Conservation (phyloP, 129 eudicot genomes). For the Arctium lappa region DNA sequence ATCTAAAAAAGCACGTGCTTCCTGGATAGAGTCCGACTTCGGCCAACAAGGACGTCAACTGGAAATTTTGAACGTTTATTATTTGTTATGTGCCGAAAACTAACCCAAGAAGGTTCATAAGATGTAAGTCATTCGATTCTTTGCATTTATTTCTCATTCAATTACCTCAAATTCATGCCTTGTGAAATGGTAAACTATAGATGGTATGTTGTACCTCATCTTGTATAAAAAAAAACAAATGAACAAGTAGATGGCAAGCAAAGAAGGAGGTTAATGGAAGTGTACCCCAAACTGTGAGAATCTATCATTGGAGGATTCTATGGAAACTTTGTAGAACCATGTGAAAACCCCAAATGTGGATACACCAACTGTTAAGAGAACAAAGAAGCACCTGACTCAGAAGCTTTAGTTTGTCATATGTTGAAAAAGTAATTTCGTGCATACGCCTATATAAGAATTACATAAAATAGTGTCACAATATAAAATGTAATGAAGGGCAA, state of each 20-base stretch:
- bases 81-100: background rate
- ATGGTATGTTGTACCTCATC: no score
- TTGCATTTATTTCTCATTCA: no score
- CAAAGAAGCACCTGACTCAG: conserved; percentile 77
- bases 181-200: no score
- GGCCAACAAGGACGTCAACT: conserved; percentile 89
- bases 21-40: conserved; percentile 93
- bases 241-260: no score
- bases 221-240: no score
- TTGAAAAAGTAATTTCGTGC: conserved; percentile 96
- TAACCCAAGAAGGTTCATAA: background rate
- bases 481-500: background rate
- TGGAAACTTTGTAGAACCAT: background rate
- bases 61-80: conserved; percentile 27
- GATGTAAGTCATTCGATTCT: background rate
- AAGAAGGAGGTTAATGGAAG: no score
- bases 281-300: background rate
- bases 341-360: background rate
- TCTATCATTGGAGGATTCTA: background rate
- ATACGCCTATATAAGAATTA: conserved; percentile 72
- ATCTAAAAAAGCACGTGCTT: conserved; percentile 96
- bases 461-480: conserved; percentile 20
- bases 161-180: no score
- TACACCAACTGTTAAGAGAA: background rate
- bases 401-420: conserved; percentile 98